A percentile compares a stretch with the other conserved stretches of the same genome.
These are phyloP conservation scores for Erythrobasidium yunnanense DNA, from an alignment of 768 basidiomycete genomes.

Conservation along the genomic window DNA sequence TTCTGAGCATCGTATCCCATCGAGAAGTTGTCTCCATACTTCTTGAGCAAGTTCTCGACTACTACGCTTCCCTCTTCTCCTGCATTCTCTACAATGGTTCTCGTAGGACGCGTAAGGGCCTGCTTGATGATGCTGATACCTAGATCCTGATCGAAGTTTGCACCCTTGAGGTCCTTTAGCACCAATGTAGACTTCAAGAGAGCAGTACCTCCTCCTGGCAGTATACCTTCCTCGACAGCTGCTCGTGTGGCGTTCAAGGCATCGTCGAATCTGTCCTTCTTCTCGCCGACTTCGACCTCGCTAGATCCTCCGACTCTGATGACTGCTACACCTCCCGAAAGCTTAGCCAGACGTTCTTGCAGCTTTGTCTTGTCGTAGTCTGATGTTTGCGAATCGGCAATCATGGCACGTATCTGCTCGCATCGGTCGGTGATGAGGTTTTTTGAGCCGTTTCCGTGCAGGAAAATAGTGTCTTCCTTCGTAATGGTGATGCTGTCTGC, in stretches of 20 bases:
- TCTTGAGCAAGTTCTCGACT: conserved; percentile 66
- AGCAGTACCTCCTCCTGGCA: conserved; percentile 91
- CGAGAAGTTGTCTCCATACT: conserved; percentile 62
- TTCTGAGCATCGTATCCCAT: conserved; percentile 84
- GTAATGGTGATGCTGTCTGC: conserved; percentile 87
- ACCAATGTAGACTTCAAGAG: conserved; percentile 63
- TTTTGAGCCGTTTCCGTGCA: conserved; percentile 88
- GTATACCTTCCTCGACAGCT: conserved; percentile 95
- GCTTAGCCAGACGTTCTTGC: conserved; percentile 92
- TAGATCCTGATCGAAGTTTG: conserved; percentile 95
- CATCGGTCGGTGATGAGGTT: conserved; percentile 80
- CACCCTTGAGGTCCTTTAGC: conserved; percentile 61
- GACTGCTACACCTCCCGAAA: conserved; percentile 91
- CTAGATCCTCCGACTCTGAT: conserved; percentile 90
- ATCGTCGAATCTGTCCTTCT: conserved; percentile 80
- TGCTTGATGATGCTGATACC: conserved; percentile 85
- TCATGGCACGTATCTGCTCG: conserved; percentile 80
- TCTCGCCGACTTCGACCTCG: conserved; percentile 96
- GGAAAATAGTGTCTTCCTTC: conserved; percentile 92
- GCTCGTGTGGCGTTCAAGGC: conserved; percentile 96
- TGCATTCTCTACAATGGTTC: conserved; percentile 83
- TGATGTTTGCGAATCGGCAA: conserved; percentile 69
- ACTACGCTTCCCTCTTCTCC: conserved; percentile 90
- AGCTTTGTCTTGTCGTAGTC: conserved; percentile 92
- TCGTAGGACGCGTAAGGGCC: conserved; percentile 66